Conservation (phyloP, 2,329 filamentous ascomycete species). For the Chrysosporium queenslandicum region DNA sequence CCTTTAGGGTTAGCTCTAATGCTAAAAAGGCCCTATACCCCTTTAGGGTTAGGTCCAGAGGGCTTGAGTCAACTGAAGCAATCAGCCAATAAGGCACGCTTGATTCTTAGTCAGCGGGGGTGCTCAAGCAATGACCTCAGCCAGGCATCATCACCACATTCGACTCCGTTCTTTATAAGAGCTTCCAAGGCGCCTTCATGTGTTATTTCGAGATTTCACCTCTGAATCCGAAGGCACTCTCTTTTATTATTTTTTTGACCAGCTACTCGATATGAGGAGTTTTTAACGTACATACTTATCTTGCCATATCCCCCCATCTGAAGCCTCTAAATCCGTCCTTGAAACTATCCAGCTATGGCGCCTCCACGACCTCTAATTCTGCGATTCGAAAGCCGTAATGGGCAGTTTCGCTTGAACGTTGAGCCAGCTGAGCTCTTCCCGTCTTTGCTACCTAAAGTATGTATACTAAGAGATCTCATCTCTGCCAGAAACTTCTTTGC, state of each 20-base stretch:
- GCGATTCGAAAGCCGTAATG: conserved; percentile 80
- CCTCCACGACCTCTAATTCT: conserved; percentile 57
- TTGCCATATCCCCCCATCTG: background rate
- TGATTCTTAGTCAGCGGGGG: background rate
- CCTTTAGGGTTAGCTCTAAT: too few relatives aligned
- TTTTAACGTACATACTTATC: background rate
- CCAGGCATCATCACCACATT: background rate
- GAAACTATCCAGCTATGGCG: conserved; percentile 26
- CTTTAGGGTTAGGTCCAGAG: too few relatives aligned
- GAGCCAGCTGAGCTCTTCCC: conserved; percentile 64
- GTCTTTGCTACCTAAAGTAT: conserved; percentile 42
- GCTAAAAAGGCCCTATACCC: too few relatives aligned
- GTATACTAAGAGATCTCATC: background rate
- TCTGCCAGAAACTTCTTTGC: background rate
- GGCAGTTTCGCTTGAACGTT: conserved; percentile 76
- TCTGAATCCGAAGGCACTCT: background rate
- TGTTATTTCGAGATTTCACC: background rate
- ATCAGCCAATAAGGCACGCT: background rate
- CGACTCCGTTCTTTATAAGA: too few relatives aligned
- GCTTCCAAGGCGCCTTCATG: background rate
- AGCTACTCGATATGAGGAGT: background rate
- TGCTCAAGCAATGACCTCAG: background rate
- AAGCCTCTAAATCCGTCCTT: background rate
- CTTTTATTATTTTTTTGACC: background rate
- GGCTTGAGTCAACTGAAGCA: too few relatives aligned